Base-by-base conservation (phyloP, 345 rosid species). In the Passiflora organensis region DNA sequence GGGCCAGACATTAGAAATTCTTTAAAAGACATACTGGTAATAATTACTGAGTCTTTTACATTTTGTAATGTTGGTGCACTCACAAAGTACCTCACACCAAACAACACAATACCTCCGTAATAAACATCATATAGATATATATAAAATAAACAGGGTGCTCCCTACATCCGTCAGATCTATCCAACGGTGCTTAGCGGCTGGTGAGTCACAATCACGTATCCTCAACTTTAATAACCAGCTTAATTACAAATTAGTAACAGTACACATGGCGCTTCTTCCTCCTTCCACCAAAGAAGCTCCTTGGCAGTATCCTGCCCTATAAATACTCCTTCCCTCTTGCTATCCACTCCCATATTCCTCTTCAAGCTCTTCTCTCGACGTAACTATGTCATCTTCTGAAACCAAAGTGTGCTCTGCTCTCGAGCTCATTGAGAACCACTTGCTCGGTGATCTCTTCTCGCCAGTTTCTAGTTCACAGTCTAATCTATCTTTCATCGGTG, bases 351-450 rank as follows among this genome's bases (percentile, higher is more conserved):
- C 39, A 5, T 5, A 36, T 36, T 6, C 39, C 39, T 12, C 41
- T 13, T 37, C 41, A 37, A 6, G 13, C 8, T 37, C 13, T 37
- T 37, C 13, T 37, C 13, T 37, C 41, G 11, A 6, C 39, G 39
- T 36, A 37, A 1, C 41, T 37, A 6, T 13, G 11, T 37, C 13
- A 9, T 13, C 39, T 36, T 12, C 39, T 36, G 39, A 36, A 36
- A 36, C 39, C 39, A 36, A 12, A 36, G 39, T 5, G 39, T 37
- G 11, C 1, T 55, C 62, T 4, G 65, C 83, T 37, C 81, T 90
- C 34, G 71, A 50, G 61, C 50, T 69, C 53, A 82, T 90, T 52
- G 25, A 81, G 64, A 76, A 69, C 10, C 78, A 80, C 55, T 75
- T 90, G 19, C 74, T 89, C 20, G 85, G 62, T 28, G 95, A 84